Conservation (phyloP, 208 protist species). For the Leishmania braziliensis region DNA sequence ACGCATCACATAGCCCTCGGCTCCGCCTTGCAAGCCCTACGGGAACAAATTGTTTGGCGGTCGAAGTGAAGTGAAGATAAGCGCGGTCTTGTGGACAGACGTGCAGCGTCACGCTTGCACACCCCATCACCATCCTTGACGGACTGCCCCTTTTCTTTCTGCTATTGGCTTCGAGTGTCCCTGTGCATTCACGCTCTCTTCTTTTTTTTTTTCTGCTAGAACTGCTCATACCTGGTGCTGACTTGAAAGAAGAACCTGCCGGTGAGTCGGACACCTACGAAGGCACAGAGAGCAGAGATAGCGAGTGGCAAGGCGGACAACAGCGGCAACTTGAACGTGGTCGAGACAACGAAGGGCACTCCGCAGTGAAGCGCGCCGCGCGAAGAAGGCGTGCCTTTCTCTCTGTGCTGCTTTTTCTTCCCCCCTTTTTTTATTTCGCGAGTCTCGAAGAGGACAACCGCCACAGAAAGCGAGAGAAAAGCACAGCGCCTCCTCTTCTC, state of each 20-base stretch:
- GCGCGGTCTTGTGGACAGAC: background rate
- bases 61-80: background rate
- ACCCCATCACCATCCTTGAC: background rate
- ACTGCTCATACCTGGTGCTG: no score
- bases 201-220: background rate
- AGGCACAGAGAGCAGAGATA: background rate
- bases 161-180: background rate
- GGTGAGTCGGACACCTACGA: background rate
- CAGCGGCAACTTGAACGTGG: background rate
- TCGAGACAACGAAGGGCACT: background rate
- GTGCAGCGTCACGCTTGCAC: background rate
- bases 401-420: background rate
- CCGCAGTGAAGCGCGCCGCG: background rate
- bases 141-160: background rate
- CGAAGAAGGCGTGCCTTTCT: background rate
- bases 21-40: background rate
- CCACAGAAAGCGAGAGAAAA: background rate
- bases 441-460: conserved; percentile 1
- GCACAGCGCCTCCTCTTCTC: background rate
- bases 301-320: background rate
- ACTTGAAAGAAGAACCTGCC: background rate
- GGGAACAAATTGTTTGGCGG: no score
- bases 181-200: background rate
- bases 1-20: background rate
- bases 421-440: background rate